Percentiles rank a stretch among this genome's conserved stretches.
These are phyloP conservation scores for Oemleria cerasiformis DNA, from an alignment of 306 rosid species.

Conservation along the genomic window DNA sequence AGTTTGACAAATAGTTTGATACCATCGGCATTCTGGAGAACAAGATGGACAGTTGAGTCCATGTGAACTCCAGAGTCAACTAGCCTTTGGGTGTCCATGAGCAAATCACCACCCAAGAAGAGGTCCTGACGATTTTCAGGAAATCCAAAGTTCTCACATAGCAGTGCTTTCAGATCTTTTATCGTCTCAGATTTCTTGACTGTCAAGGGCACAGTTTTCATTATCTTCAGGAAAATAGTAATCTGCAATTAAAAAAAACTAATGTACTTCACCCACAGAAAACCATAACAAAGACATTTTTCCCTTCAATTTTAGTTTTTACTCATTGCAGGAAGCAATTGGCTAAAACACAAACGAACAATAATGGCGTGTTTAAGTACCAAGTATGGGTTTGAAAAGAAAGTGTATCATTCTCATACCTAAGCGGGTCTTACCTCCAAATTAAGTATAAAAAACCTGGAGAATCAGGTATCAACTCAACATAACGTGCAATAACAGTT, in stretches of 20 bases:
- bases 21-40: background rate
- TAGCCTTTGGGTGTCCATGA: slow-evolving; percentile 10
- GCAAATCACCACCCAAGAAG: slow-evolving; percentile 1
- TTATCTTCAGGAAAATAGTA: slow-evolving; percentile 3
- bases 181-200: slow-evolving; percentile 14
- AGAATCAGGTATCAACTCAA: too few species aligned
- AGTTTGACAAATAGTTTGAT: slow-evolving; percentile 20
- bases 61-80: slow-evolving; percentile 15
- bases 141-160: slow-evolving; percentile 3
- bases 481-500: too few species aligned
- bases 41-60: slow-evolving; percentile 9
- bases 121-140: slow-evolving; percentile 19
- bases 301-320: background rate
- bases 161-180: slow-evolving; percentile 14
- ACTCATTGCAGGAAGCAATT: background rate
- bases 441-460: too few species aligned
- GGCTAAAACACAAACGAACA: background rate
- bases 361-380: too few species aligned
- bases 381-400: too few species aligned
- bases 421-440: too few species aligned
- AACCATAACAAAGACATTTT: background rate
- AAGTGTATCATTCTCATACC: too few species aligned
- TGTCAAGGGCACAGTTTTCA: background rate
- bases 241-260: slow-evolving; percentile 5
- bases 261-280: background rate